Evolutionary conservation across 257 asterid genomes (phyloP), one percentile per base, ranked within the genome.

Genomic region (Solanum sejunctum): DNA sequence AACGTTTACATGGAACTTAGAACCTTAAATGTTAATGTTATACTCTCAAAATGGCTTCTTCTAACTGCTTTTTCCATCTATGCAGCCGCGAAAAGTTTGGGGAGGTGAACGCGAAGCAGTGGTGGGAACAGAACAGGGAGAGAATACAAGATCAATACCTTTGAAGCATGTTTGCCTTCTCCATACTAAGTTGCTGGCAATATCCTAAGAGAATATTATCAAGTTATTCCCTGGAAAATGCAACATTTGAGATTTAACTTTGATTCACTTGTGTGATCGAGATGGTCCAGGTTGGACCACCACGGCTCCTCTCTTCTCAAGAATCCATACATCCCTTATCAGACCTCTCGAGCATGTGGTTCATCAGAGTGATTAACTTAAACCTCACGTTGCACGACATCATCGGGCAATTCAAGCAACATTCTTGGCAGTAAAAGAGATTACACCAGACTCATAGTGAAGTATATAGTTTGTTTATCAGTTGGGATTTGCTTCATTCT

Each of bases 61-160:
- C 28, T 78, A 26, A 78, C 64, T 52, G 10, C 11, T 2, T 16
- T 32, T 26, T 78, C 52, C 7, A 1, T 78, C 49, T 52, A 16
- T 70, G 55, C 92, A 97, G 99, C 89, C 98, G 99, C 0, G 99
- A 95, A 23, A 92, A 84, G 82, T 97, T 94, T 60, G 99, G 98
- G 7, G 99, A 97, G 88, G 95, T 90, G 73, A 92, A 92, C 0
- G 99, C 99, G 4, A 97, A 95, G 92, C 92, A 85, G 41, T 97
- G 99, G 99, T 97, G 98, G 99, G 99, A 97, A 86, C 87, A 93
- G 73, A 95, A 97, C 96, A 91, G 96, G 90, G 98, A 95, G 83
- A 93, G 99, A 84, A 95, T 97, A 93, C 99, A 93, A 87, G 84
- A 93, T 84, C 98, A 92, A 84, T 94, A 96, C 88, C 99, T 94